Conservation (phyloP, 2,329 filamentous ascomycete species). For the Colletotrichum tropicale region DNA sequence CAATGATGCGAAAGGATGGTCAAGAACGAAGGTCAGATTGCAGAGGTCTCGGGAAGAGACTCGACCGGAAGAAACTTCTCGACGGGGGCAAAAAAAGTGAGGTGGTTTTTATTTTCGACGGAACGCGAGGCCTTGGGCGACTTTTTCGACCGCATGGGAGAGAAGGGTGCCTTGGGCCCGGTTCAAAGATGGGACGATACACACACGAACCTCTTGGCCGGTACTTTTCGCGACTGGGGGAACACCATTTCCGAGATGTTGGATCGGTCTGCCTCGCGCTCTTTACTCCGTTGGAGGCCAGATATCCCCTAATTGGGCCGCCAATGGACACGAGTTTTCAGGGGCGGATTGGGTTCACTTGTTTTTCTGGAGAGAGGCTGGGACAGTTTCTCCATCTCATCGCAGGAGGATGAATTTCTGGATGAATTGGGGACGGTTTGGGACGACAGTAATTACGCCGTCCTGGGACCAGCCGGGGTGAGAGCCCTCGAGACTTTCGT, state of each 20-base stretch:
- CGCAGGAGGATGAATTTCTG: slow-evolving; percentile 6
- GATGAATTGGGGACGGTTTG: background rate
- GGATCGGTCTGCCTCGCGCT: background rate
- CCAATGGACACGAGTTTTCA: background rate
- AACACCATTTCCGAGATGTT: background rate
- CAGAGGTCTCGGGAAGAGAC: slow-evolving; percentile 4
- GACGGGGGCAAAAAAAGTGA: slow-evolving; percentile 8
- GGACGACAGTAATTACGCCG: background rate
- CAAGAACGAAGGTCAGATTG: slow-evolving; percentile 8
- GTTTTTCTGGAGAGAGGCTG: slow-evolving; percentile 21
- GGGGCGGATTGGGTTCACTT: background rate
- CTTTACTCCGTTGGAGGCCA: background rate
- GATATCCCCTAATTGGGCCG: slow-evolving; percentile 21
- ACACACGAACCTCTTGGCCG: background rate
- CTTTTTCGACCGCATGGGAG: background rate
- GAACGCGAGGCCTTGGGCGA: background rate
- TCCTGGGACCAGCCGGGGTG: slow-evolving; percentile 2
- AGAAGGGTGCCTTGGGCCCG: background rate
- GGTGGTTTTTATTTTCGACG: background rate
- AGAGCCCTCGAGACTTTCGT: slow-evolving; percentile 1
- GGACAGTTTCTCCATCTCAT: background rate
- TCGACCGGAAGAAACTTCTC: background rate
- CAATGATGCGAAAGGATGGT: background rate
- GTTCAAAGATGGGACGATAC: background rate
- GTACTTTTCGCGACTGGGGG: background rate